Evolutionary conservation across 1,284 basidiomycete genomes (phyloP), one percentile per base, ranked within the genome.

Genomic region (Anthracocystis walkeri): DNA sequence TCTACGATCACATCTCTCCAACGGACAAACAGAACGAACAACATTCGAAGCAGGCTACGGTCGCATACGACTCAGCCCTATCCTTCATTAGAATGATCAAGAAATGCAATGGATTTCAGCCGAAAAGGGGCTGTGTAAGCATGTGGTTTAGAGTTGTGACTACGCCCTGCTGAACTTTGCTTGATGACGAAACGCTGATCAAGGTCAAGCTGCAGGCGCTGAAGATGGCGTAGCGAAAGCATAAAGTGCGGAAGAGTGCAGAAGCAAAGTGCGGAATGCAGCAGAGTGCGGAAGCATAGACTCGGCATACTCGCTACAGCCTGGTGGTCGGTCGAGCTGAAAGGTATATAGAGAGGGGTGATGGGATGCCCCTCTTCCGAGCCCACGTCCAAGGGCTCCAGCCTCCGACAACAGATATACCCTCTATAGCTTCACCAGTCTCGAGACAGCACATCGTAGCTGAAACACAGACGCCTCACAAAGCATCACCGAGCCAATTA

Each of bases 11-110:
- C 3, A 38, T 21, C 29, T n/a, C n/a, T n/a, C n/a, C n/a, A n/a
- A n/a, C n/a, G n/a, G n/a, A n/a, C n/a, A 8, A 3, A 29, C 49
- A 72, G 70, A 74, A 45, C 54, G 59, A 41, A 61, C 71, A 3
- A 74, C 71, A 0, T 66, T 68, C 33, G 51, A 64, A 27, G 65
- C 65, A 10, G 71, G 65, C 3, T 65, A 60, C 14, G 71, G 71
- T 2, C 25, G 71, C 1, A 53, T 68, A 16, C 51, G 71, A 12
- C 55, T 74, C 20, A 68, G 65, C 42, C 71, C 71, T 10, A 60
- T 74, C 25, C 54, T 74, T 18, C 71, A 65, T 16, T 74, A 56
- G 55, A 42, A 27, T 7, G 46, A 7, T 21, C 12, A 2, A 27
- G 18, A 7, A 48, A 48, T 48, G 46, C n/a, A n/a, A 48, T 16